Conservation (phyloP, 371 early-diverging fungal species). For the Choanephora cucurbitarum region DNA sequence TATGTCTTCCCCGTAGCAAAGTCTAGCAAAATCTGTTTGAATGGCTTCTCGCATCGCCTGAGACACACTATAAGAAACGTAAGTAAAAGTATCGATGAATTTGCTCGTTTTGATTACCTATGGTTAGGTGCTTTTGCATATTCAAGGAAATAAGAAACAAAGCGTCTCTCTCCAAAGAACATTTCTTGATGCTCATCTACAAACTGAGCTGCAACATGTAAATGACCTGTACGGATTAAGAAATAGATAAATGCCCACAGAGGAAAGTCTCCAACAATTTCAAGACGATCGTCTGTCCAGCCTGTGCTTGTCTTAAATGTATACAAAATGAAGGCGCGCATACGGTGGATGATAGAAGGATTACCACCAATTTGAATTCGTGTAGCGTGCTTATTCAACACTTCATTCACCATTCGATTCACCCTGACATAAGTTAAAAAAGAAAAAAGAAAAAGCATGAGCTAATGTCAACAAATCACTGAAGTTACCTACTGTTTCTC, state of each 20-base stretch:
- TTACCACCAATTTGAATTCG: constrained; percentile 22
- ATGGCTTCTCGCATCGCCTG: constrained; percentile 18
- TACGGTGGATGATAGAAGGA: constrained; percentile 22
- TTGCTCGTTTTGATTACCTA: constrained; percentile 19
- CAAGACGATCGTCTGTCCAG: constrained; percentile 22
- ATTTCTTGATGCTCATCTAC: constrained; percentile 56
- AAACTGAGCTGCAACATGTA: constrained; percentile 65
- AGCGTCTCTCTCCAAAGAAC: constrained; percentile 60
- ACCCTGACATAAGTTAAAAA: constrained; percentile 5
- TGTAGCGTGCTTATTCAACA: constrained; percentile 17
- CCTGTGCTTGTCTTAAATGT: constrained; percentile 16
- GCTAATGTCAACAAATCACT: too few species aligned
- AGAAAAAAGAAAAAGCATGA: background rate
- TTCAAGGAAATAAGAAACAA: constrained; percentile 67
- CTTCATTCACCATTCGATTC: constrained; percentile 6
- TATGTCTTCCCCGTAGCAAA: constrained; percentile 40
- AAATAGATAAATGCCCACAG: constrained; percentile 86
- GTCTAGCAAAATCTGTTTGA: constrained; percentile 26
- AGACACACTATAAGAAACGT: constrained; percentile 8
- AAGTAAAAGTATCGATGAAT: too few species aligned
- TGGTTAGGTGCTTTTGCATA: constrained; percentile 56
- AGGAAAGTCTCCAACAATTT: constrained; percentile 65
- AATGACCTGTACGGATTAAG: constrained; percentile 76
- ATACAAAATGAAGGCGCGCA: constrained; percentile 16
- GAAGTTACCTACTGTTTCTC: constrained; percentile 21